phyloP scores from a whole-genome alignment of 371 early-diverging fungal genomes.

The Mucor ambiguus region DNA sequence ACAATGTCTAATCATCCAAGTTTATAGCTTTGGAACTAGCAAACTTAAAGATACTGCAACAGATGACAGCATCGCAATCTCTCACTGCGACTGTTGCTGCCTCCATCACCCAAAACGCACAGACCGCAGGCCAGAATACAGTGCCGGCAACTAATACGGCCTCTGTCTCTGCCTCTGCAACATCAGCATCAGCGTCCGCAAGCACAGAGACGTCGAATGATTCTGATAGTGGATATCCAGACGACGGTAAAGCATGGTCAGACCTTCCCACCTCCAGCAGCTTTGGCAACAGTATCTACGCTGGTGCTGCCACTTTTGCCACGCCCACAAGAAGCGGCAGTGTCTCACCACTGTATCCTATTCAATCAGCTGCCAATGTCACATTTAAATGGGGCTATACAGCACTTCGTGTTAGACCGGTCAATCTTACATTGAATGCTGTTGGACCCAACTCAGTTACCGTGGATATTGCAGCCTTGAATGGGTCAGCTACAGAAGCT shows the following conservation, averaged over 20 bases:
- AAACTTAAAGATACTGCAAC: neutral
- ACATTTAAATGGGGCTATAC: slow-evolving; percentile 26
- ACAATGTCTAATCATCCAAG: neutral
- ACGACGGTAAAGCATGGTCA: neutral
- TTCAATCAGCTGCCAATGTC: slow-evolving; percentile 16
- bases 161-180: neutral
- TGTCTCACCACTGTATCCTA: slow-evolving; percentile 23
- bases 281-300: slow-evolving; percentile 16
- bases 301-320: slow-evolving; percentile 19
- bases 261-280: slow-evolving; percentile 24
- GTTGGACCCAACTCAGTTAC: slow-evolving; percentile 24
- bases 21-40: neutral
- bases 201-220: neutral
- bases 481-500: slow-evolving; percentile 21
- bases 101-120: neutral
- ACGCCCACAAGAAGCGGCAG: slow-evolving; percentile 17
- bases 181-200: neutral
- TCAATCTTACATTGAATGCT: slow-evolving; percentile 22
- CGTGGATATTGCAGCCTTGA: slow-evolving; percentile 13
- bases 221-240: slow-evolving; percentile 1
- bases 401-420: slow-evolving; percentile 18
- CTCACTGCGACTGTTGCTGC: neutral
- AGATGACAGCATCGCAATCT: neutral
- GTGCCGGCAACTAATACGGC: neutral
- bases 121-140: neutral